These are phyloP conservation scores for Diaporthe nobilis DNA, from an alignment of 2,329 filamentous ascomycete species.

Conservation along the genomic window DNA sequence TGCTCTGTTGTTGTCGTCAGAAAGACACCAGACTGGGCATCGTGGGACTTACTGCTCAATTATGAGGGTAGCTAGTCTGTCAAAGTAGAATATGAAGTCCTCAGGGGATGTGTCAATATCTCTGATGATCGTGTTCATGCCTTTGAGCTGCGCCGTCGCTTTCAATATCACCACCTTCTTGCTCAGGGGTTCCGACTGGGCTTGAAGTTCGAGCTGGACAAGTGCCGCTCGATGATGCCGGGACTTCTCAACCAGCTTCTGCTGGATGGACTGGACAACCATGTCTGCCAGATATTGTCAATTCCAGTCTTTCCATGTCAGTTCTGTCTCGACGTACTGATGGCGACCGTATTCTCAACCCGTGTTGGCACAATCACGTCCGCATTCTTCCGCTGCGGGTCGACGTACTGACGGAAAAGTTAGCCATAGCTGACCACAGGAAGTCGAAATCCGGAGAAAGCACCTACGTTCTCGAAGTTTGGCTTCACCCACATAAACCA, in stretches of 20 bases:
- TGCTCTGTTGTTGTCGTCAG: constrained; percentile 64
- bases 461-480: constrained; percentile 83
- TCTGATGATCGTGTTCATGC: constrained; percentile 92
- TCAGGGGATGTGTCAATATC: constrained; percentile 83
- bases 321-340: constrained; percentile 65
- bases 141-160: constrained; percentile 83
- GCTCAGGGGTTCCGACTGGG: constrained; percentile 80
- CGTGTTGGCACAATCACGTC: constrained; percentile 96
- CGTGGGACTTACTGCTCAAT: constrained; percentile 76
- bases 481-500: constrained; percentile 98
- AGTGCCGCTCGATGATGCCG: constrained; percentile 85
- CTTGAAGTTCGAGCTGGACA: constrained; percentile 79
- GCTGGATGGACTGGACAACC: constrained; percentile 93
- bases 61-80: constrained; percentile 86
- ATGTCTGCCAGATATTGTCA: constrained; percentile 61
- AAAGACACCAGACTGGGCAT: not conserved
- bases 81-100: constrained; percentile 98
- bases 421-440: constrained; percentile 34
- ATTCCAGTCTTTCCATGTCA: not conserved
- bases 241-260: constrained; percentile 89
- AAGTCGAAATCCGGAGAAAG: not conserved
- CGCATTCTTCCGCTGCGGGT: constrained; percentile 91
- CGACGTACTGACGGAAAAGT: constrained; percentile 74
- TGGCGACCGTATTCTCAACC: constrained; percentile 94
- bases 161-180: constrained; percentile 81